A percentile compares a stretch with the other conserved stretches of the same genome.
Conservation (phyloP, 1,139 yeast genomes). For the Schizosaccharomyces versatilis region DNA sequence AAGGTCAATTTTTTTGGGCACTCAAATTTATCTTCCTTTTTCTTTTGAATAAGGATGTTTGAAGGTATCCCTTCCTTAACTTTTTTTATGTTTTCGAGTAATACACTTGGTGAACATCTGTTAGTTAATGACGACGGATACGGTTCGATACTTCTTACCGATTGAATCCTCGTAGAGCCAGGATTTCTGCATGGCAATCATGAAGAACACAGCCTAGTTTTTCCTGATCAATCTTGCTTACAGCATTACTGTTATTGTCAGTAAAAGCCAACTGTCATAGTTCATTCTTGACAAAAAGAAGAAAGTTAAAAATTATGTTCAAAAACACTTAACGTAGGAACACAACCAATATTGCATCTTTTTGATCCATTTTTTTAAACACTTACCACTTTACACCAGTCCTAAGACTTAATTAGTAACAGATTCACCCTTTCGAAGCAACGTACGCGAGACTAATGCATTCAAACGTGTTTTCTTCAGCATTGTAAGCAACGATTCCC, state of each 20-base stretch:
- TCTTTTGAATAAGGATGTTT: not conserved
- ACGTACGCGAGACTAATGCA: slow-evolving; percentile 1
- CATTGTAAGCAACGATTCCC: not conserved
- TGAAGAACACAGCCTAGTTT: not conserved
- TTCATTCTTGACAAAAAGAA: not conserved
- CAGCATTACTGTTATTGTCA: not conserved
- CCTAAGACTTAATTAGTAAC: not conserved
- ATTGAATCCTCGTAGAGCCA: slow-evolving; percentile 2
- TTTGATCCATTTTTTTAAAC: not conserved
- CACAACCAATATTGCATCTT: no score
- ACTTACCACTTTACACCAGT: slow-evolving; percentile 2
- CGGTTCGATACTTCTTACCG: not conserved
- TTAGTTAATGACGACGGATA: no score
- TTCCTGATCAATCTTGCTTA: not conserved
- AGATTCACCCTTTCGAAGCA: no score
- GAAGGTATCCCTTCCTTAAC: not conserved
- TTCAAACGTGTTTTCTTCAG: not conserved
- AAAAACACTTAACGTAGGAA: not conserved
- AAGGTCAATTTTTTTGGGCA: not conserved
- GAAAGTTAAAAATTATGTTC: not conserved
- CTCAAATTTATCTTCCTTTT: not conserved
- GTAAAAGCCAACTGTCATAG: no score
- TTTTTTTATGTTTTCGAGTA: not conserved
- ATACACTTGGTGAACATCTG: not conserved
- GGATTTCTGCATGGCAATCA: slow-evolving; percentile 2